These are phyloP conservation scores for Bidens hawaiensis DNA, from an alignment of 140 eudicot species.

Conservation along the genomic window DNA sequence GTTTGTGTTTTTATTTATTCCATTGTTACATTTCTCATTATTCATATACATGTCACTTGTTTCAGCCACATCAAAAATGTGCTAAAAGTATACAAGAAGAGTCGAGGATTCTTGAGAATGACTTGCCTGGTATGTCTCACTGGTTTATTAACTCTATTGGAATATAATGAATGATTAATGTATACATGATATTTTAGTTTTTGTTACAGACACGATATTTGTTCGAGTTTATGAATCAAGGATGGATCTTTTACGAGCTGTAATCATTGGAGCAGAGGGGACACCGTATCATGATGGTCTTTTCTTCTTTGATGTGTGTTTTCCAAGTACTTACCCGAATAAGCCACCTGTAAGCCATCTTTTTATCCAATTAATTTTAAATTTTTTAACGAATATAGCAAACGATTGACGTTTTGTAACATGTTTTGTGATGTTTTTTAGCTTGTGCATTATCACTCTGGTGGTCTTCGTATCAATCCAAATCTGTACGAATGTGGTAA, in stretches of 20 bases:
- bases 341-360: slow-evolving; percentile 62
- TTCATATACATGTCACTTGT: neutral
- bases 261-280: slow-evolving; percentile 85
- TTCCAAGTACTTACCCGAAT: slow-evolving; percentile 58
- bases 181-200: neutral
- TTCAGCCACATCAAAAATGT: slow-evolving; percentile 67
- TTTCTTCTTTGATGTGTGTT: slow-evolving; percentile 77
- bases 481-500: slow-evolving; percentile 62
- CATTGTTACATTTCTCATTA: neutral
- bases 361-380: neutral
- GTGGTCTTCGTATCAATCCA: slow-evolving; percentile 74
- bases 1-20: neutral
- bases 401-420: neutral
- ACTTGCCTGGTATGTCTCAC: slow-evolving; percentile 56
- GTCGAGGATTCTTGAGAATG: slow-evolving; percentile 77
- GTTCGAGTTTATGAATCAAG: slow-evolving; percentile 86
- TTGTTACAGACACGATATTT: slow-evolving; percentile 52
- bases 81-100: slow-evolving; percentile 78
- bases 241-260: slow-evolving; percentile 95
- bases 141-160: neutral
- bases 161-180: neutral
- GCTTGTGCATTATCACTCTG: slow-evolving; percentile 68
- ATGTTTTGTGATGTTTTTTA: slow-evolving; percentile 19
- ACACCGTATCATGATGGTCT: slow-evolving; percentile 96
- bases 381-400: neutral